These are phyloP conservation scores for Schizothecium vesticola DNA, from an alignment of 495 filamentous ascomycete species.

Conservation along the genomic window DNA sequence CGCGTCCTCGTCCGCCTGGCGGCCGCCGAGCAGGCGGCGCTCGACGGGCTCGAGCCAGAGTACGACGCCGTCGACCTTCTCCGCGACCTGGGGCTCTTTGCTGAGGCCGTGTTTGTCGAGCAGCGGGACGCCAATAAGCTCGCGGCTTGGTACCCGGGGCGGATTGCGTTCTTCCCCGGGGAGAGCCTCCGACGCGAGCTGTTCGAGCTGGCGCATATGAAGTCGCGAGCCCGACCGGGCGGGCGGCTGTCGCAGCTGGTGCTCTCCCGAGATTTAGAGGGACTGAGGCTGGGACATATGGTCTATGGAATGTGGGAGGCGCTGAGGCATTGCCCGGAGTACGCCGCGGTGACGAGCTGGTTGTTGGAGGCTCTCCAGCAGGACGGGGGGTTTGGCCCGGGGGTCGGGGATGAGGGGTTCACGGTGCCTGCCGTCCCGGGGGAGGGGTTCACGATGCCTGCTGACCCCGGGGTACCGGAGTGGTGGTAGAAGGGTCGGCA, in stretches of 20 bases:
- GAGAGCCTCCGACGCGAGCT: background rate
- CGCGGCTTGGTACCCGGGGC: conserved; percentile 9
- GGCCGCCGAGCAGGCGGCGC: conserved; percentile 11
- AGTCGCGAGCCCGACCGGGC: no score
- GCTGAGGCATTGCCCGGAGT: background rate
- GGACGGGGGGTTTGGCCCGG: no score
- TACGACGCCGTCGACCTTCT: conserved; percentile 17
- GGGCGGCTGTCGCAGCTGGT: no score
- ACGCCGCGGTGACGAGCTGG: background rate
- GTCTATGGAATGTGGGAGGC: background rate
- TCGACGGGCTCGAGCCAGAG: background rate
- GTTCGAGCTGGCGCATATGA: no score
- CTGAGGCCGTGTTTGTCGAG: conserved; percentile 8
- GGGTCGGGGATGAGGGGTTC: no score
- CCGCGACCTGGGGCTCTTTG: conserved; percentile 5
- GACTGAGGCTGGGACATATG: no score
- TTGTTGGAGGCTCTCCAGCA: background rate
- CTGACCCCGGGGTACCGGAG: no score
- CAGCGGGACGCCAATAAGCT: background rate
- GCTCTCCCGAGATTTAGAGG: conserved; percentile 25
- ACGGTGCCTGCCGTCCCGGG: no score
- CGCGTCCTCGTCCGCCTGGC: conserved; percentile 9
- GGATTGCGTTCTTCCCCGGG: background rate
- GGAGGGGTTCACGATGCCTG: no score
- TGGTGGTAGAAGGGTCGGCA: background rate